Evolutionary conservation across 148 eudicot species (phyloP), one percentile per base, ranked within the genome.

Genomic region (Euryodendron excelsum): DNA sequence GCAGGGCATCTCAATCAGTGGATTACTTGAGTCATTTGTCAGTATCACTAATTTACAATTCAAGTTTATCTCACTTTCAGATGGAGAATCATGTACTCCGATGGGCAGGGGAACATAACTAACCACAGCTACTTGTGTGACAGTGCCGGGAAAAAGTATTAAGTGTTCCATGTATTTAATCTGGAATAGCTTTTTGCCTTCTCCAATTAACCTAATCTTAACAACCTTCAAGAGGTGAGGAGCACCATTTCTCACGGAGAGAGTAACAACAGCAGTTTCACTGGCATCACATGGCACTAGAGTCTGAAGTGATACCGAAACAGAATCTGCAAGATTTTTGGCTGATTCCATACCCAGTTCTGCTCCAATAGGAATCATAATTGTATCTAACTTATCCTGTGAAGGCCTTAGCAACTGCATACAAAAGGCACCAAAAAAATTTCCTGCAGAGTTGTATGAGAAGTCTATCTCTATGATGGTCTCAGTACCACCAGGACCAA

Each of bases 281-380:
- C 83, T 81, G 9, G 81, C 77, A 80, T 82, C 82, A 69, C 88
- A 81, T 30, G 81, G 84, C 61, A 79, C 80, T 63, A 86, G 58
- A 39, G 83, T 81, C 52, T 84, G 89, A 67, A 90, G 52, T n/a
- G 85, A 89, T 41, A 86, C 79, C 1, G 87, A 88, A 59, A 89
- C 82, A 70, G 67, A 73, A 80, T 80, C 63, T 48, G 59, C 30
- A 58, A 36, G 69, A 75, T 77, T 73, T 78, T 72, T 56, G 58
- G 84, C 36, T 55, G 81, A 61, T 48, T 73, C 81, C 59, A 50
- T 59, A 15, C 67, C 79, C 53, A 83, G 37, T 41, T 86, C 84
- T 60, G 87, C 88, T 80, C 91, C 89, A 69, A 94, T 78, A 80
- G 98, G 98, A 71, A 92, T 60, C 66, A 92, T 76, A 28, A 92